Percentiles rank a stretch among this genome's conserved stretches.
Conservation (phyloP, 176 grass and related monocot species). For the Eleusine coracana region DNA sequence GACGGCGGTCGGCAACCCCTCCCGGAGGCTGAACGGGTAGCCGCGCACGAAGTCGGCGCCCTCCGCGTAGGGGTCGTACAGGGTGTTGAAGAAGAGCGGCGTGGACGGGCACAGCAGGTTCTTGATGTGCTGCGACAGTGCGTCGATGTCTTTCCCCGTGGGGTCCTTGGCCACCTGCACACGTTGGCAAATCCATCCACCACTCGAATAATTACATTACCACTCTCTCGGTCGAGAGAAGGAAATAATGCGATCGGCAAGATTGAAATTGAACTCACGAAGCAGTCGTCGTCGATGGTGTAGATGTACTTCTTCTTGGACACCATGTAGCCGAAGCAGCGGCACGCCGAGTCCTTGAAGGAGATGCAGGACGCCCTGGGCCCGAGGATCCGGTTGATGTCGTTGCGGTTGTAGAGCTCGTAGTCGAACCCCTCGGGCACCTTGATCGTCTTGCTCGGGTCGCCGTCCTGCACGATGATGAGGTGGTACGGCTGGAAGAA, state of each 20-base stretch:
- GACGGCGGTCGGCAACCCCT: conserved; percentile 50
- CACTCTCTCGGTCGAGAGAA: neutral
- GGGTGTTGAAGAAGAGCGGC: conserved; percentile 75
- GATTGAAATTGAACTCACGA: conserved; percentile 35
- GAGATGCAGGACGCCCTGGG: conserved; percentile 70
- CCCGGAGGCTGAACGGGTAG: conserved; percentile 75
- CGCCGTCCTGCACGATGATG: conserved; percentile 93
- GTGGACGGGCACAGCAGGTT: conserved; percentile 69
- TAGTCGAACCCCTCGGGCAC: conserved; percentile 83
- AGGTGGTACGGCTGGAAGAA: conserved; percentile 95
- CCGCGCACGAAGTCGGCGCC: conserved; percentile 74
- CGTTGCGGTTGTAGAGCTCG: conserved; percentile 86
- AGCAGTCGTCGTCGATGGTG: conserved; percentile 80
- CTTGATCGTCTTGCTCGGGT: conserved; percentile 66
- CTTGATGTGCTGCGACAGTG: conserved; percentile 69
- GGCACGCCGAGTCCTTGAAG: conserved; percentile 78
- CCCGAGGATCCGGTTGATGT: conserved; percentile 74
- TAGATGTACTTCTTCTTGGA: conserved; percentile 86
- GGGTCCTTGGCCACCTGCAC: conserved; percentile 72
- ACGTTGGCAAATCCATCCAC: neutral
- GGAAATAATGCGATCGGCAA: neutral
- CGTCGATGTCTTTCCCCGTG: conserved; percentile 64
- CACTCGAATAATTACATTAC: too few relatives aligned
- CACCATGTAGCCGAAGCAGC: conserved; percentile 76
- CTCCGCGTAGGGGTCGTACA: conserved; percentile 55